These are phyloP conservation scores for Themeda triandra DNA, from an alignment of 176 grass and related monocot species.

Conservation along the genomic window DNA sequence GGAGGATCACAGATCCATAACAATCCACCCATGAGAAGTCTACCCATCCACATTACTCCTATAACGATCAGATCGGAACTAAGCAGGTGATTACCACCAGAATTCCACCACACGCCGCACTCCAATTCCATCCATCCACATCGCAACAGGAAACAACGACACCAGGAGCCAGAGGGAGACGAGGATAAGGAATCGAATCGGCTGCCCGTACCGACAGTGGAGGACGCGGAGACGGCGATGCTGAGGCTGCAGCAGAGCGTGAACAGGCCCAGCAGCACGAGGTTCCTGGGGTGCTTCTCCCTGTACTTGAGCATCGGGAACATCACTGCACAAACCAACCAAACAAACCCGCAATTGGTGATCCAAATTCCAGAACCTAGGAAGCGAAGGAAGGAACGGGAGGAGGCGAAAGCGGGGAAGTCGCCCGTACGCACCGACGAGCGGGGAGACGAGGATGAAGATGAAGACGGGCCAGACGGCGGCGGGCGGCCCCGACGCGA, in stretches of 20 bases:
- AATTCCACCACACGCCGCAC: no score
- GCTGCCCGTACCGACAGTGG: conserved; percentile 22
- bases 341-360: not conserved
- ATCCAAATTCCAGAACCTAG: no score
- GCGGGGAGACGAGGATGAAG: conserved; percentile 38
- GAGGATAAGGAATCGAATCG: not conserved
- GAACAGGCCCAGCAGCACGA: conserved; percentile 46
- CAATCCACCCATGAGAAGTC: not conserved
- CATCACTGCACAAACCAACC: conserved; percentile 27
- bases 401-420: no score
- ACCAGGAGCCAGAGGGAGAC: no score
- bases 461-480: conserved; percentile 24
- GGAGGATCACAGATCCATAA: not conserved
- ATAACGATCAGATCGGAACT: not conserved
- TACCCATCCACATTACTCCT: no score
- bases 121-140: no score
- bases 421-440: conserved; percentile 22
- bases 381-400: no score
- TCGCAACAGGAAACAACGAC: no score
- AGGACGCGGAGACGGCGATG: conserved; percentile 29
- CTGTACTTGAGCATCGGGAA: conserved; percentile 47
- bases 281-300: conserved; percentile 48
- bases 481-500: not conserved
- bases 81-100: no score
- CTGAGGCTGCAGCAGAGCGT: conserved; percentile 54